phyloP scores from a whole-genome alignment of 257 asterid genomes.

The Penstemon barbatus region DNA sequence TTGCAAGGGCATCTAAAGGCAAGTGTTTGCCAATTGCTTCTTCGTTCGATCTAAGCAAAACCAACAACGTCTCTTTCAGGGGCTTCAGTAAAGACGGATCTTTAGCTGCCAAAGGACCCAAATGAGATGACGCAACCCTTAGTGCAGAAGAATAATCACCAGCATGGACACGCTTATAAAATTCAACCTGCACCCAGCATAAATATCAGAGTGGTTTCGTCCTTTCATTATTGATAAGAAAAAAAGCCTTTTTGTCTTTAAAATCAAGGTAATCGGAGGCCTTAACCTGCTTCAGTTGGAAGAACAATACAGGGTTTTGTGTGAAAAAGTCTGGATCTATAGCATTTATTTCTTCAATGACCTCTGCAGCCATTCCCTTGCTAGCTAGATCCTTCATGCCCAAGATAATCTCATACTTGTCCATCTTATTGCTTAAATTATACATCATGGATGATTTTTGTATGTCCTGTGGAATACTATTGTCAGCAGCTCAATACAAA shows the following conservation, averaged over 20 bases:
- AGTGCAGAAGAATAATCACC: conserved; percentile 85
- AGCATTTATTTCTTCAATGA: conserved; percentile 75
- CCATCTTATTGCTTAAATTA: conserved; percentile 42
- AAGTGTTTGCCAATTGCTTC: conserved; percentile 56
- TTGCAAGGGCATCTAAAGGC: conserved; percentile 80
- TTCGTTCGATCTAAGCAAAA: conserved; percentile 77
- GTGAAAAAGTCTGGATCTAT: conserved; percentile 73
- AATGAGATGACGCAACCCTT: conserved; percentile 76
- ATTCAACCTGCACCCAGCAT: conserved; percentile 71
- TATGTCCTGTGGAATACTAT: conserved; percentile 53
- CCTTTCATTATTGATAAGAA: conserved; percentile 1
- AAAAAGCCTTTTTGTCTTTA: not conserved
- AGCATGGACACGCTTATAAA: conserved; percentile 65
- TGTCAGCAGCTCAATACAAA: conserved; percentile 9
- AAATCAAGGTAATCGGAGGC: conserved; percentile 16
- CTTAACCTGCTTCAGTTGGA: conserved; percentile 90
- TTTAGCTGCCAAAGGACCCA: conserved; percentile 94
- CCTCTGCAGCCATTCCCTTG: conserved; percentile 90
- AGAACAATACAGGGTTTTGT: conserved; percentile 69
- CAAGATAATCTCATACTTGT: conserved; percentile 61
- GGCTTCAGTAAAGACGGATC: conserved; percentile 77
- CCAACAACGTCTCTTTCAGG: conserved; percentile 77
- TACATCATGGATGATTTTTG: conserved; percentile 40
- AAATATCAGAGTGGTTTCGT: conserved; percentile 20
- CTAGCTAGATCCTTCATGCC: conserved; percentile 72